Base-by-base conservation (phyloP, 2,329 filamentous ascomycete genomes). In the Scytalidium lignicola region DNA sequence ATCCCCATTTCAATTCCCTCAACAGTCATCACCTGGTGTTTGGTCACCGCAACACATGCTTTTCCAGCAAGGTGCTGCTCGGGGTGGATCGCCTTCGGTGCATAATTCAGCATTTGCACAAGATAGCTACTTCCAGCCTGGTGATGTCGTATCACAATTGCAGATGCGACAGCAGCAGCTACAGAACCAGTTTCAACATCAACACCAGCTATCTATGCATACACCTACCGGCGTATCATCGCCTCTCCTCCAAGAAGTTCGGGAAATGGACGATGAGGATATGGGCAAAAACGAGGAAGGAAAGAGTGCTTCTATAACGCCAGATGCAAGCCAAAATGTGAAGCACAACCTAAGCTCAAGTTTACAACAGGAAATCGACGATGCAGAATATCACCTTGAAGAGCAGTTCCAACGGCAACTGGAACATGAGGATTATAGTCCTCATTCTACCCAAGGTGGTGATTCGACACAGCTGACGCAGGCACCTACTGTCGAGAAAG, bases 321-420 rank as follows among this genome's bases (percentile, higher is more conserved):
- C 78, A 0, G 76, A 83, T 58, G 71, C 75, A 9, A 81, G 82
- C 50, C 75, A 76, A 56, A 76, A 76, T 32, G 79, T 83, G 65
- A 75, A 75, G 49, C 86, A 91, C 58, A 90, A 90, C 57, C 76
- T 88, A 39, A 90, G 85, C 60, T 79, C 84, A 54, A 88, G 82
- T 42, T 75, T 95, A 20, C 90, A 96, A 64, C 85, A 85, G 53
- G 90, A 93, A 57, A 85, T 95, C 49, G 86, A 93, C 44, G 87
- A 91, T 61, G 85, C 88, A 3, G 88, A 95, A 60, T 92, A 93
- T 62, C 88, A 92, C 59, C 68, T 93, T 53, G 88, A 91, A 63
- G 83, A 90, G 63, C 83, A 88, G 52, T 82, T 91, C 53, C 83
- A 88, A 46, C 83, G 86, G 47, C 85, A 92, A 60, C 74, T 92